Percentiles rank a stretch among this genome's conserved stretches.
phyloP scores from a whole-genome alignment of 1,284 basidiomycete genomes.

The Microbotryomycetes sp. region DNA sequence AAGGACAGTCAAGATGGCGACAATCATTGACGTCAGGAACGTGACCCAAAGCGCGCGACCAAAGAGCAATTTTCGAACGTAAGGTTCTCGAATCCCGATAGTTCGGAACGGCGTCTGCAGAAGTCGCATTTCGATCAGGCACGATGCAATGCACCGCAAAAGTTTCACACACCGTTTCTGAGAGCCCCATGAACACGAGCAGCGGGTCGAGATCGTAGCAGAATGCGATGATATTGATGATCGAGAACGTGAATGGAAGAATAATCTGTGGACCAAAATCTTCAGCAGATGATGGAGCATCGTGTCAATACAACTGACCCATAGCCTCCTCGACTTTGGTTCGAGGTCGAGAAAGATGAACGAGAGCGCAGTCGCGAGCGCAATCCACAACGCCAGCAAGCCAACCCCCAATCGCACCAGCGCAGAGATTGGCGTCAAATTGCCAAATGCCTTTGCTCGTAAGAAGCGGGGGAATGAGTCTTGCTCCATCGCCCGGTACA shows the following conservation, averaged over 20 bases:
- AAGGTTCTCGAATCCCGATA: slow-evolving; percentile 79
- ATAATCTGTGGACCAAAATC: slow-evolving; percentile 63
- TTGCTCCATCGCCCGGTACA: slow-evolving; percentile 93
- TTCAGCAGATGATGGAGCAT: slow-evolving; percentile 9
- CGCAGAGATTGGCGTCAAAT: slow-evolving; percentile 82
- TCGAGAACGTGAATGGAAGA: slow-evolving; percentile 83
- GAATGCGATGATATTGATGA: slow-evolving; percentile 82
- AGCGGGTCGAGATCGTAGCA: slow-evolving; percentile 95
- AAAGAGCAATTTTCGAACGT: slow-evolving; percentile 79
- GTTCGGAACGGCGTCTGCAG: slow-evolving; percentile 70
- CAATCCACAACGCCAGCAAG: slow-evolving; percentile 83
- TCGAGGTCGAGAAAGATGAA: slow-evolving; percentile 88
- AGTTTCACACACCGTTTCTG: slow-evolving; percentile 65
- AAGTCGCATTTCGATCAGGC: too few species aligned
- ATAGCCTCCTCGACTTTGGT: slow-evolving; percentile 81
- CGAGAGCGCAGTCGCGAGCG: slow-evolving; percentile 77
- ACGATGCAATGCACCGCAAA: too few species aligned
- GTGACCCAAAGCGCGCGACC: slow-evolving; percentile 57
- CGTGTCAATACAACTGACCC: slow-evolving; percentile 54
- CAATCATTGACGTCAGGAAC: slow-evolving; percentile 57
- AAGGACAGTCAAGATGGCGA: slow-evolving; percentile 68
- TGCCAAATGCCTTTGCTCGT: slow-evolving; percentile 91
- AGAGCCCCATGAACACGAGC: slow-evolving; percentile 66
- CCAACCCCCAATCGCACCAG: slow-evolving; percentile 72
- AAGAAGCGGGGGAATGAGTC: slow-evolving; percentile 96